Base-by-base conservation (phyloP, 768 basidiomycete genomes). In the Hebeloma cylindrosporum region DNA sequence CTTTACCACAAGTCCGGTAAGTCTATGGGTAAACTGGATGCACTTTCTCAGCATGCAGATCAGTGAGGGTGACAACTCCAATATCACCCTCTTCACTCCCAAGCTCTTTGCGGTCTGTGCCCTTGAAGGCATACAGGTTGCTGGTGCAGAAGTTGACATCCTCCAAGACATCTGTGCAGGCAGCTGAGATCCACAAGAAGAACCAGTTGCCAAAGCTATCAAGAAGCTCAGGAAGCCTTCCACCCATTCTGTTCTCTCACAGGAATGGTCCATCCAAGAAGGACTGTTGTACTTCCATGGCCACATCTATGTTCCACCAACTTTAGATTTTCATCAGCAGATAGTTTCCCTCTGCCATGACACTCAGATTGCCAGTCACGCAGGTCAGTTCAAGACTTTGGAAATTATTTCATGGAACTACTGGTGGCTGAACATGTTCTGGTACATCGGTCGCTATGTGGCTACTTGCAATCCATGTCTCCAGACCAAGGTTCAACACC, bases 1-100 rank as follows among this genome's bases (percentile, higher is more conserved):
- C 28, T 60, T 1, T 35, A 57, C 17, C 70, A 63, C 50, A 46
- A 22, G 42, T 67, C 62, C 13, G 65, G 59, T 11, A n/a, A n/a
- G n/a, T n/a, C 40, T 17, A 28, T 14, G 23, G 34, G 44, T 1
- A 48, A 54, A 4, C 50, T 63, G 0, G 59, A 69, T 30, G 45
- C 52, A 1, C 54, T 67, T 0, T 63, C 57, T 0, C 14, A 50
- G 9, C 16, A 52, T 1, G 37, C 59, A 7, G 62, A 64, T 29
- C 54, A 62, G 52, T 5, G 38, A 34, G 2, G 28, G 20, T 2
- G 56, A 64, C 22, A 63, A 63, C 23, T 22, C 40, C 0, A 34
- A 60, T 18, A 11, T 52, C 6, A 36, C 39, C 0, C 29, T 65
- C n/a, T n/a, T n/a, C n/a, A n/a, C n/a, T n/a, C n/a, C n/a, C n/a